Base-by-base conservation (phyloP, 139 green algal species). In the Haematococcus sp. region DNA sequence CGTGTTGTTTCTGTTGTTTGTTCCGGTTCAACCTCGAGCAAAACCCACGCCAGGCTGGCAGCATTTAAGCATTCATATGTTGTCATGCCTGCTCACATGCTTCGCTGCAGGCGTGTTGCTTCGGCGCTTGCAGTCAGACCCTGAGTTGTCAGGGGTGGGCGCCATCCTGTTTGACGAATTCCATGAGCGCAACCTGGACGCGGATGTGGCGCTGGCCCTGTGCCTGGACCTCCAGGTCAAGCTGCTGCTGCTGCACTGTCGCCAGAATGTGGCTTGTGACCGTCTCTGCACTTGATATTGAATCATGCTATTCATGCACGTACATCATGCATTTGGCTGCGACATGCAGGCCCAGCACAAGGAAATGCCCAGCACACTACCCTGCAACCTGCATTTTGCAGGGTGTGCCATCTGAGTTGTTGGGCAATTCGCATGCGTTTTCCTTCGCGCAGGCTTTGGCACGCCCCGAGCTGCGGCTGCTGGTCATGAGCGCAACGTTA, bases 401-500 rank as follows among this genome's bases (percentile, higher is more conserved):
- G n/a, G n/a, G n/a, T n/a, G n/a, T n/a, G n/a, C n/a, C n/a, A n/a
- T n/a, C n/a, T n/a, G n/a, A n/a, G n/a, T n/a, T n/a, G n/a, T n/a
- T n/a, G n/a, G n/a, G n/a, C n/a, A n/a, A n/a, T n/a, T n/a, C n/a
- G n/a, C n/a, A n/a, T n/a, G n/a, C n/a, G n/a, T n/a, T n/a, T n/a
- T n/a, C n/a, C 40, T 49, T 7, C 32, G 20, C 9, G 64, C 40
- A 58, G 64, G 35, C 64, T 25, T 3, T 35, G n/a, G 40, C 43
- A 16, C 66, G 66, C 7, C 66, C 43, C 2, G 66, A 72, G 22
- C 66, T 72, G 27, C 43, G 86, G 71, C 49, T 93, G 32, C 40
- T 88, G 23, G 85, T 91, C 7, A 90, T 90, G 86, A 88, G 79
- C 20, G 88, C 88, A 23, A 93, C 88, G 23, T 76, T 92, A 32